Conservation (phyloP, 2,329 filamentous ascomycete species). For the Sphaerulina vaccinii region DNA sequence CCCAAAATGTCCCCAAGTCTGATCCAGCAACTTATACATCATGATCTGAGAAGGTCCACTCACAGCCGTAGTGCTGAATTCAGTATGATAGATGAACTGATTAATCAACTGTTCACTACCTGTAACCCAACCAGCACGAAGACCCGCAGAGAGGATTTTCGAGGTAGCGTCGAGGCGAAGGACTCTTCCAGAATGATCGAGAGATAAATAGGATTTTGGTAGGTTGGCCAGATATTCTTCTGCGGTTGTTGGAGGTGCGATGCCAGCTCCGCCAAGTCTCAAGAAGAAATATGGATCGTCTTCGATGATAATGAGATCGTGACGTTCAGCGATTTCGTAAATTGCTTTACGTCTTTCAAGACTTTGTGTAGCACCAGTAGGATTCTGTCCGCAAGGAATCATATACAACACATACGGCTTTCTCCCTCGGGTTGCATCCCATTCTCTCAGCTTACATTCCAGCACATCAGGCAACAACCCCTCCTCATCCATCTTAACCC, state of each 20-base stretch:
- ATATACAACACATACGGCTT: constrained; percentile 35
- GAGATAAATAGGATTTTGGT: constrained; percentile 35
- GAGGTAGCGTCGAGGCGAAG: constrained; percentile 36
- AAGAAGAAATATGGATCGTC: constrained; percentile 37
- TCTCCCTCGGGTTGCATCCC: constrained; percentile 27
- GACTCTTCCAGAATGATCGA: constrained; percentile 38
- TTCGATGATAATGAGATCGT: constrained; percentile 35
- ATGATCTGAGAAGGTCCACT: constrained; percentile 36
- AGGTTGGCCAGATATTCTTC: constrained; percentile 21
- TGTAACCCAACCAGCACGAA: constrained; percentile 37
- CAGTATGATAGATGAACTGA: constrained; percentile 31
- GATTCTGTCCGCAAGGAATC: constrained; percentile 36
- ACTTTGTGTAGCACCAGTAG: constrained; percentile 33
- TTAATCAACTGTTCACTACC: constrained; percentile 31
- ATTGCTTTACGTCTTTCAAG: constrained; percentile 28
- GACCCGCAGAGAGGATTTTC: constrained; percentile 37
- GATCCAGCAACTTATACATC: constrained; percentile 35
- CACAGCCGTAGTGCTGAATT: constrained; percentile 25
- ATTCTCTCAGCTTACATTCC: constrained; percentile 27
- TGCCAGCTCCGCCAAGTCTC: constrained; percentile 11
- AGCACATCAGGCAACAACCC: constrained; percentile 32
- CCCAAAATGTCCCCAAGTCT: constrained; percentile 36
- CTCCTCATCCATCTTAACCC: constrained; percentile 34
- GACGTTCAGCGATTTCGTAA: constrained; percentile 30
- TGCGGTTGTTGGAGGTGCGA: background rate